These are phyloP conservation scores for Russula foetens DNA, from an alignment of 768 basidiomycete species.

Conservation along the genomic window DNA sequence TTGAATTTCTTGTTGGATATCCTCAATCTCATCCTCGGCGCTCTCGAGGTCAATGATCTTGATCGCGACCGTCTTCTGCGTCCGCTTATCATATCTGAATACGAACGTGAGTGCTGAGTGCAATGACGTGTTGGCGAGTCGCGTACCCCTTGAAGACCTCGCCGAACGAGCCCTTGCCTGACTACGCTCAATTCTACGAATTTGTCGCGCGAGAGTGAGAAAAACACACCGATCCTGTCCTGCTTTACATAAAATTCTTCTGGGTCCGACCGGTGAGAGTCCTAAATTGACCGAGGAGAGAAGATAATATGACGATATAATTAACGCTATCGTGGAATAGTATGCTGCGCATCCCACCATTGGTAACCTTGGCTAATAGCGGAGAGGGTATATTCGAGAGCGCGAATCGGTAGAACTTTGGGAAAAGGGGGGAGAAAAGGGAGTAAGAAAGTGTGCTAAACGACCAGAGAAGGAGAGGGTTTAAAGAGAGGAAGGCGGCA, in stretches of 20 bases:
- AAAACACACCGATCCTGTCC: conserved; percentile 79
- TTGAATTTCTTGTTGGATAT: conserved; percentile 98
- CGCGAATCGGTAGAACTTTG: conserved; percentile 17
- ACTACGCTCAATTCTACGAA: conserved; percentile 4
- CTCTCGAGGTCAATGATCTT: conserved; percentile 99
- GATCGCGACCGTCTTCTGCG: conserved; percentile 95
- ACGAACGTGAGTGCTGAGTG: conserved; percentile 5
- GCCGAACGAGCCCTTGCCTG: conserved; percentile 97
- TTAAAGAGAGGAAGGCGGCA: neutral
- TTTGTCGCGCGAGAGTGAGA: conserved; percentile 13
- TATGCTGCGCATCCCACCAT: conserved; percentile 24
- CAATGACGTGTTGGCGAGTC: neutral
- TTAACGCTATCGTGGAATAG: neutral
- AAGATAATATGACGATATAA: conserved; percentile 12
- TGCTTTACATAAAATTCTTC: conserved; percentile 97
- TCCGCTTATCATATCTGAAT: conserved; percentile 84
- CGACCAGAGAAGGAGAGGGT: conserved; percentile 7
- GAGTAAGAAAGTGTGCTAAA: neutral
- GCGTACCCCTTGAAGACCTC: conserved; percentile 97
- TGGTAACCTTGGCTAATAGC: conserved; percentile 1
- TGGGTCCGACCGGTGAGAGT: conserved; percentile 73
- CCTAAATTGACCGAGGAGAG: conserved; percentile 33
- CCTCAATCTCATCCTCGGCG: conserved; percentile 99
- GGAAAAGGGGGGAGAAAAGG: neutral
- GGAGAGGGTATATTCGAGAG: conserved; percentile 19